These are phyloP conservation scores for Spathaspora girioi DNA, from an alignment of 805 yeast species.

Conservation along the genomic window DNA sequence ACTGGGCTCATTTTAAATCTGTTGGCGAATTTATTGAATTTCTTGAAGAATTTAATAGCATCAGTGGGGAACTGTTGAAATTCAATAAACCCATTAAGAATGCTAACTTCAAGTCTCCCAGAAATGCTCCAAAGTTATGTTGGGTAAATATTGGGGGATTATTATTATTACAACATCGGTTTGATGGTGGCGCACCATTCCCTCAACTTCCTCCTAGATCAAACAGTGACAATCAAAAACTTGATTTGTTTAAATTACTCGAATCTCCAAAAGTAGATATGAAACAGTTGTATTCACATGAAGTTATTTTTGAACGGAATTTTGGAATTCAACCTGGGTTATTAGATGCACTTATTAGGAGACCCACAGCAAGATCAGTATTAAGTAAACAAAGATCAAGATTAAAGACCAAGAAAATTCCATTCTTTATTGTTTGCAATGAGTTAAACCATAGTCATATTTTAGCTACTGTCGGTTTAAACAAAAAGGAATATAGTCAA, in stretches of 20 bases:
- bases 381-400: conserved; percentile 39
- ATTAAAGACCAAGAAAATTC: conserved; percentile 33
- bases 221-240: background rate
- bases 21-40: conserved; percentile 5
- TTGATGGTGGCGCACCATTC: conserved; percentile 3
- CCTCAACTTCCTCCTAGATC: background rate
- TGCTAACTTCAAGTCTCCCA: too few relatives aligned
- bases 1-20: background rate
- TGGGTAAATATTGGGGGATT: conserved; percentile 15
- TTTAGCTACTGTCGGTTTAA: conserved; percentile 21
- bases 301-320: background rate
- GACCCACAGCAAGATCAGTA: conserved; percentile 35
- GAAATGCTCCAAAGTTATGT: conserved; percentile 6
- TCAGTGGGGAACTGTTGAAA: conserved; percentile 16
- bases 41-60: conserved; percentile 13
- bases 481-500: conserved; percentile 13
- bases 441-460: conserved; percentile 31
- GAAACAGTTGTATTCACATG: conserved; percentile 3
- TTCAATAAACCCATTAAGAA: background rate
- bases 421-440: conserved; percentile 52
- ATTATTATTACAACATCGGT: conserved; percentile 10
- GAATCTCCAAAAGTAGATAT: conserved; percentile 6
- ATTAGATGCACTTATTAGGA: conserved; percentile 9
- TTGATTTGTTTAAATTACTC: conserved; percentile 6
- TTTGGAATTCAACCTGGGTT: background rate